Conservation (phyloP, 306 rosid species). For the Urtica urens region DNA sequence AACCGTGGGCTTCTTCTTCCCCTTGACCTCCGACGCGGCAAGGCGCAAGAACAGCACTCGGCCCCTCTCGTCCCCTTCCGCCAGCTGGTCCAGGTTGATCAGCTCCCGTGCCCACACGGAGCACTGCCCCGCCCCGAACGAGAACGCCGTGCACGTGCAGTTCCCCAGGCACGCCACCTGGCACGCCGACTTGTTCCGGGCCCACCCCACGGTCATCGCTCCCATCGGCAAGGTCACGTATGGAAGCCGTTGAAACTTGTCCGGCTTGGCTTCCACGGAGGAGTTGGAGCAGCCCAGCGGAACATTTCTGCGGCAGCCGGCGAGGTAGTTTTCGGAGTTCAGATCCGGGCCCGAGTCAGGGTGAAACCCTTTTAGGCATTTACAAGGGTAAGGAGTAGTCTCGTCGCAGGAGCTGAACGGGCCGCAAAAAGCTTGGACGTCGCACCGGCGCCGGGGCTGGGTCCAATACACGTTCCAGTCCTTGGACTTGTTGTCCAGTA, state of each 20-base stretch:
- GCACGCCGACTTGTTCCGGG: constrained; percentile 26
- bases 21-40: constrained; percentile 61
- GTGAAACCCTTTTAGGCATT: constrained; percentile 33
- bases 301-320: constrained; percentile 43
- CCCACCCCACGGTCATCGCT: constrained; percentile 12
- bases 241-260: constrained; percentile 25
- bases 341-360: constrained; percentile 25
- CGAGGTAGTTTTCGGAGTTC: constrained; percentile 27
- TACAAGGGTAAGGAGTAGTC: constrained; percentile 25
- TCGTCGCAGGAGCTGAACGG: constrained; percentile 36
- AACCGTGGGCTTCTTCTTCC: constrained; percentile 26
- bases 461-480: constrained; percentile 41
- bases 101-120: constrained; percentile 46
- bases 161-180: constrained; percentile 33
- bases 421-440: constrained; percentile 41
- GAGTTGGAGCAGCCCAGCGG: constrained; percentile 24
- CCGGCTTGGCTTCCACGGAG: constrained; percentile 14
- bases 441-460: constrained; percentile 37
- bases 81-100: constrained; percentile 39
- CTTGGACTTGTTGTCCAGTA: background rate
- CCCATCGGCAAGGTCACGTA: constrained; percentile 27
- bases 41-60: constrained; percentile 38
- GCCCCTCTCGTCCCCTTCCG: constrained; percentile 25
- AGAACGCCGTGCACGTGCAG: constrained; percentile 55
- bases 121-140: constrained; percentile 26